Evolutionary conservation across 139 green algal species (phyloP).

Genomic region (Volvox africanus): DNA sequence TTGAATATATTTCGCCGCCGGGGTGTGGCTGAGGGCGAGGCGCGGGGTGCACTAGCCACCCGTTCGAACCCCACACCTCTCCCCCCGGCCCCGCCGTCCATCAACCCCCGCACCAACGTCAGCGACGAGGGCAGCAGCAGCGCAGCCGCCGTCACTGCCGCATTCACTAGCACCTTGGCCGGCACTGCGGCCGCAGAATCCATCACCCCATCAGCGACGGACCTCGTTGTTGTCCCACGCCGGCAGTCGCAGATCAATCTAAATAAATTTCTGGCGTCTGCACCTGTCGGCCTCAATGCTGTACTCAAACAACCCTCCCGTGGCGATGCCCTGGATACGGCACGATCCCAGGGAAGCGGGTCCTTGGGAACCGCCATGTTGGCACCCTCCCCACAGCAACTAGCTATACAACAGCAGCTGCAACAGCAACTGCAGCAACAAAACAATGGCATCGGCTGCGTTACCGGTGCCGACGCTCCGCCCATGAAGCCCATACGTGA

Average conservation of each 20-base stretch:
- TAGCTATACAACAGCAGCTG: not conserved
- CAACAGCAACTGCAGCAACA: not conserved
- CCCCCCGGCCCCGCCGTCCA: not conserved
- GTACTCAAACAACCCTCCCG: conserved; percentile 1
- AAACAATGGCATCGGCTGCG: not conserved
- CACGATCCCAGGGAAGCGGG: not conserved
- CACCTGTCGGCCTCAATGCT: not conserved
- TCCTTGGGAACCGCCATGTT: not conserved
- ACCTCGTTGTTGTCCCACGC: not conserved
- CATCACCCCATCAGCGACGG: too few species aligned
- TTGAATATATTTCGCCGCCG: not conserved
- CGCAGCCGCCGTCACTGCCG: not conserved
- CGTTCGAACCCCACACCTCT: not conserved
- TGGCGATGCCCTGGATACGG: not conserved
- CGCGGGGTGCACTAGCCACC: not conserved
- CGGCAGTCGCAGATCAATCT: conserved; percentile 11
- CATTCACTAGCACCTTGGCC: not conserved
- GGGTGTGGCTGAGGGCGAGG: not conserved
- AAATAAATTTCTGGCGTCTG: not conserved
- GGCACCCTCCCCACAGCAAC: too few species aligned
- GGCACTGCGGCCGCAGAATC: too few species aligned
- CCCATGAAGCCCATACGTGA: not conserved
- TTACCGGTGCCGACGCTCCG: not conserved
- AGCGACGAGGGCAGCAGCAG: not conserved
- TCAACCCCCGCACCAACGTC: not conserved